Evolutionary conservation across 441 rosid genomes (phyloP).

Genomic region (Corymbia citriodora): DNA sequence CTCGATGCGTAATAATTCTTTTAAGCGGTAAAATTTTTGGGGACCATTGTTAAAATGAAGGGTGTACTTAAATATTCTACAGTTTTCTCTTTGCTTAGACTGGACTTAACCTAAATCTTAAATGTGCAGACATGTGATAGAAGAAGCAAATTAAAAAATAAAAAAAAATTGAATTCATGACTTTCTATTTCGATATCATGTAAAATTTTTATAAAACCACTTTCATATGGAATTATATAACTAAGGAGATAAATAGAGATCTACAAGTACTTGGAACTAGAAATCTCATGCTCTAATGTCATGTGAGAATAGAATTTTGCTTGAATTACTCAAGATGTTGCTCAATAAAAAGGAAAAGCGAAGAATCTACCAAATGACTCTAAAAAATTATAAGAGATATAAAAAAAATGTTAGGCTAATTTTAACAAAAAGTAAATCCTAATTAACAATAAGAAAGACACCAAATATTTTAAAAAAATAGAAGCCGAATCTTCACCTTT

Average conservation of each 20-base stretch:
- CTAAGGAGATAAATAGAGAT: background rate
- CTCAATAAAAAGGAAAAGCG: background rate
- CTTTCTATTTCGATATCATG: background rate
- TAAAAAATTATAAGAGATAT: background rate
- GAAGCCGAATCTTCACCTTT: background rate
- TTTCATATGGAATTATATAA: background rate
- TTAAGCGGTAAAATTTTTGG: background rate
- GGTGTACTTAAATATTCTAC: background rate
- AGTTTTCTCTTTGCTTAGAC: background rate
- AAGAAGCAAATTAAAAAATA: background rate
- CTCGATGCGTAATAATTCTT: background rate
- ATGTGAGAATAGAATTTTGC: background rate
- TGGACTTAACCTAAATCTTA: background rate
- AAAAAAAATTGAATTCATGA: fast-evolving
- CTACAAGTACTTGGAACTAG: background rate
- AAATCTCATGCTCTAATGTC: background rate
- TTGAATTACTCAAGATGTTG: background rate
- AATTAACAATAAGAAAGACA: background rate
- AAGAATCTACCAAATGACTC: background rate
- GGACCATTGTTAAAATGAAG: background rate
- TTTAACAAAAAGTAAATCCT: background rate
- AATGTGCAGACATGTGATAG: background rate
- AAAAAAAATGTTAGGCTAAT: background rate
- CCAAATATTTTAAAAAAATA: background rate
- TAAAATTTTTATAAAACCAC: background rate